Evolutionary conservation across 257 asterid species (phyloP).

Genomic region (Solanum rostratum): DNA sequence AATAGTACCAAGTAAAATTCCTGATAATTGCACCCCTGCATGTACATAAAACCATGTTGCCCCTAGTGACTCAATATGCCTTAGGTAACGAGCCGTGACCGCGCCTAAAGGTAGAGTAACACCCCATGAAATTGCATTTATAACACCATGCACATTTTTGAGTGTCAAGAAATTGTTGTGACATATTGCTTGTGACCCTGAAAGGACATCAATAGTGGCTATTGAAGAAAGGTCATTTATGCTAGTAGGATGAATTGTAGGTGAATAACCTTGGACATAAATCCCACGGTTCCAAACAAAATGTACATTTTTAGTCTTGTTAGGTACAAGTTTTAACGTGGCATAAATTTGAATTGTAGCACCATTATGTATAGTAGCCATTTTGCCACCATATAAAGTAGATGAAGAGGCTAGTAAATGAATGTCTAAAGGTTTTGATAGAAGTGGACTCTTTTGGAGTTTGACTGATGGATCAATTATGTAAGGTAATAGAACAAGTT

Average conservation of each 20-base stretch:
- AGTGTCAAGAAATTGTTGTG: conserved; percentile 23
- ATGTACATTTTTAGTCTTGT: conserved; percentile 53
- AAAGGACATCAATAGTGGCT: conserved; percentile 51
- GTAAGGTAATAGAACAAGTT: conserved; percentile 69
- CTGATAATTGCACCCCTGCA: conserved; percentile 62
- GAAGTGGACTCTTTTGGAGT: conserved; percentile 49
- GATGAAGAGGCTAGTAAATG: conserved; percentile 68
- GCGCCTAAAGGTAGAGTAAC: conserved; percentile 69
- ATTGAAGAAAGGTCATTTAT: conserved; percentile 55
- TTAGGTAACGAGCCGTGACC: conserved; percentile 53
- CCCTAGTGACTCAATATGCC: conserved; percentile 47
- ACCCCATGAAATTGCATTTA: conserved; percentile 78
- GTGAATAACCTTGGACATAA: conserved; percentile 93
- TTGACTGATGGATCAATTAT: conserved; percentile 68
- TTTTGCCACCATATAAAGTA: conserved; percentile 63
- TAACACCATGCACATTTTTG: conserved; percentile 43
- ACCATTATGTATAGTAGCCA: conserved; percentile 77
- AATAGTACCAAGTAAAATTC: conserved; percentile 49
- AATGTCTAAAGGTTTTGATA: conserved; percentile 80
- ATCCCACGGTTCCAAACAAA: conserved; percentile 76
- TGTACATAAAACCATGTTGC: conserved; percentile 78
- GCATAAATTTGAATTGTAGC: conserved; percentile 61
- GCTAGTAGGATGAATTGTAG: conserved; percentile 66
- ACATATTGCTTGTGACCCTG: conserved; percentile 35
- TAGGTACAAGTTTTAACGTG: conserved; percentile 42